Evolutionary conservation across 1,284 basidiomycete genomes (phyloP).

Genomic region (Nidula niveotomentosa): DNA sequence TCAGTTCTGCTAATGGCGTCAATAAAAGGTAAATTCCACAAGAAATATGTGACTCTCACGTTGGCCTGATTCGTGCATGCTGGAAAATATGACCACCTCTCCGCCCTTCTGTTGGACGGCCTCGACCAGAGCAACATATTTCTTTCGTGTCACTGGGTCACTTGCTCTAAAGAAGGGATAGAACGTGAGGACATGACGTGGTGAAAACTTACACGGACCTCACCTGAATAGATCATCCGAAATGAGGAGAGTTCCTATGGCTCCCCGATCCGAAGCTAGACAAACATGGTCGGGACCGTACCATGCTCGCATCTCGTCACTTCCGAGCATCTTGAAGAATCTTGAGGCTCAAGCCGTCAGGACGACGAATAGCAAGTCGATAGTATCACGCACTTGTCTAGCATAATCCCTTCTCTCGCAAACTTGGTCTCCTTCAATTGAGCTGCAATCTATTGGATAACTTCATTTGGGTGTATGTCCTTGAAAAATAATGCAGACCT

Average conservation of each 20-base stretch:
- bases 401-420: conserved; percentile 87
- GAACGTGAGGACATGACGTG: too few relatives aligned
- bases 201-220: conserved; percentile 9
- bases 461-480: background rate
- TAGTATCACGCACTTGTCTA: conserved; percentile 72
- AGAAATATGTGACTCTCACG: conserved; percentile 50
- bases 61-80: conserved; percentile 98
- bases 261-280: conserved; percentile 90
- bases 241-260: conserved; percentile 92
- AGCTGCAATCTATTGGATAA: conserved; percentile 35
- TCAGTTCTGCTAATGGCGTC: conserved; percentile 66
- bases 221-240: conserved; percentile 94
- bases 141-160: conserved; percentile 75
- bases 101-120: conserved; percentile 87
- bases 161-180: conserved; percentile 51
- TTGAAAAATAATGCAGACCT: conserved; percentile 11
- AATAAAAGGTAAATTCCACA: background rate
- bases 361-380: conserved; percentile 1
- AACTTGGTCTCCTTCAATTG: conserved; percentile 98
- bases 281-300: conserved; percentile 96
- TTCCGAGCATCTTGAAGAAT: conserved; percentile 96
- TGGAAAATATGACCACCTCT: conserved; percentile 95
- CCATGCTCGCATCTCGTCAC: conserved; percentile 96
- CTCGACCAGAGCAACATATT: conserved; percentile 90
- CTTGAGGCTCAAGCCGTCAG: conserved; percentile 35